Percentiles rank a stretch among this genome's conserved stretches.
Conservation (phyloP, 2,329 filamentous ascomycete genomes). For the Fusarium incarnatum region DNA sequence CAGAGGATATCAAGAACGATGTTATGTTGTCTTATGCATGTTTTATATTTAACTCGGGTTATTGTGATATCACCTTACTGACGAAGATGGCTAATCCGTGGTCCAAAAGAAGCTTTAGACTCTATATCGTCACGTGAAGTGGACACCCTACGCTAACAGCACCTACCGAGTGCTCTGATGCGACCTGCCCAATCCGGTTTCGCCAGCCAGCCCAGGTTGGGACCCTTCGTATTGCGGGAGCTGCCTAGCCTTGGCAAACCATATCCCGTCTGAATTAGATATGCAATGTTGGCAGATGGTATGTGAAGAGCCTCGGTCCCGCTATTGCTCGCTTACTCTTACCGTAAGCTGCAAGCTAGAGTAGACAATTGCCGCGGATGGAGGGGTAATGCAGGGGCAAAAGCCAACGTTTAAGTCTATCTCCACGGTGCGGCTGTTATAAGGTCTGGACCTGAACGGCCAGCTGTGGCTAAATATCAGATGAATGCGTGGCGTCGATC, state of each 20-base stretch:
- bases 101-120: too few relatives aligned
- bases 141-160: too few relatives aligned
- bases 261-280: too few relatives aligned
- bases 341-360: neutral
- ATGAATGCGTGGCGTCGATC: neutral
- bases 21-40: too few relatives aligned
- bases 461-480: neutral
- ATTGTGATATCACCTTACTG: too few relatives aligned
- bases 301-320: neutral
- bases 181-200: fast-evolving
- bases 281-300: neutral
- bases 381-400: neutral
- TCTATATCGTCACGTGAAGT: fast-evolving
- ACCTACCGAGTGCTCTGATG: neutral
- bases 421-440: neutral
- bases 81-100: too few relatives aligned
- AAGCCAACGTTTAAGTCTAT: neutral
- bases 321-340: neutral
- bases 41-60: too few relatives aligned
- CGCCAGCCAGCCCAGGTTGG: fast-evolving
- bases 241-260: neutral
- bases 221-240: fast-evolving
- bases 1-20: too few relatives aligned
- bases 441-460: neutral
- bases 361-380: neutral